phyloP scores from a whole-genome alignment of 2,329 filamentous ascomycete species.

The Cladosporium sp. region DNA sequence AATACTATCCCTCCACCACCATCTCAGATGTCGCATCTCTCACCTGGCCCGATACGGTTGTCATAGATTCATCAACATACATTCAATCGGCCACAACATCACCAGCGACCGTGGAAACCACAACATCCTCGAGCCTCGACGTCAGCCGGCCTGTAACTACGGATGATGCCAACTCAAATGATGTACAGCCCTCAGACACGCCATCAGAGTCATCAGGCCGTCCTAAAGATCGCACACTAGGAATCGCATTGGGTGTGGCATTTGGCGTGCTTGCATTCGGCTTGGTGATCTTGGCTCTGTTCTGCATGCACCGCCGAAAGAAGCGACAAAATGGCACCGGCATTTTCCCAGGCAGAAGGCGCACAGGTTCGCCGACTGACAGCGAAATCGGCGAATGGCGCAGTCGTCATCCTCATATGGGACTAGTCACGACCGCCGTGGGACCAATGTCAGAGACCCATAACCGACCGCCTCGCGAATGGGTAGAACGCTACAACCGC shows the following conservation, averaged over 20 bases:
- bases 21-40: slow-evolving; percentile 11
- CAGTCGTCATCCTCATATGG: slow-evolving; percentile 9
- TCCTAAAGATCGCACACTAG: slow-evolving; percentile 13
- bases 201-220: neutral
- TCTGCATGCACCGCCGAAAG: slow-evolving; percentile 15
- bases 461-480: slow-evolving; percentile 6
- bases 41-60: slow-evolving; percentile 16
- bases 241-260: slow-evolving; percentile 18
- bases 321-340: slow-evolving; percentile 5
- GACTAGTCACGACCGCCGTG: neutral
- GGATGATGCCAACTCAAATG: neutral
- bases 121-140: slow-evolving; percentile 5
- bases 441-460: neutral
- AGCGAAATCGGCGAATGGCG: slow-evolving; percentile 8
- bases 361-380: slow-evolving; percentile 3
- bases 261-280: slow-evolving; percentile 16
- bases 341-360: slow-evolving; percentile 1
- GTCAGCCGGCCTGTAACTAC: slow-evolving; percentile 8
- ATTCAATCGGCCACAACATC: slow-evolving; percentile 1
- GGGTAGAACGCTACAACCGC: slow-evolving; percentile 11
- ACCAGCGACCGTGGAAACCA: neutral
- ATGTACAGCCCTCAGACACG: neutral
- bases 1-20: slow-evolving; percentile 13
- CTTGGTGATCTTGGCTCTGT: slow-evolving; percentile 13
- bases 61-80: slow-evolving; percentile 17